phyloP scores from a whole-genome alignment of 805 yeast genomes.

The Brettanomyces custersianus region DNA sequence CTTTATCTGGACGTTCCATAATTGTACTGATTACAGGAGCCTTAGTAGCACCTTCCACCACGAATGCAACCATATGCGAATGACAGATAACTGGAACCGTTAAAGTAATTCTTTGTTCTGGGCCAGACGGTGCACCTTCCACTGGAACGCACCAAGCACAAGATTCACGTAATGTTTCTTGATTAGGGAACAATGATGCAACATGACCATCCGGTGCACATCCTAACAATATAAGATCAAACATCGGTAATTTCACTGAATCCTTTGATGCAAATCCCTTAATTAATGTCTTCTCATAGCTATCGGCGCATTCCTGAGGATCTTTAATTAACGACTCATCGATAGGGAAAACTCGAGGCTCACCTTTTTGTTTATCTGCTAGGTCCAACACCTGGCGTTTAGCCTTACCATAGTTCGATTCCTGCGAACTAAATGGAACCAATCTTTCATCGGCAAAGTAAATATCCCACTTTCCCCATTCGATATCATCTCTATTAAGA shows the following conservation, averaged over 20 bases:
- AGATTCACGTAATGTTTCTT: slow-evolving; percentile 78
- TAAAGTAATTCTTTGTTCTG: slow-evolving; percentile 75
- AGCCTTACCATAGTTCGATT: slow-evolving; percentile 86
- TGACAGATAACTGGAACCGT: slow-evolving; percentile 94
- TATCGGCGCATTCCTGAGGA: slow-evolving; percentile 91
- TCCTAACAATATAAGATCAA: slow-evolving; percentile 83
- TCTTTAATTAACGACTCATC: slow-evolving; percentile 67
- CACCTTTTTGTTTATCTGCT: slow-evolving; percentile 36
- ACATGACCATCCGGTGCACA: slow-evolving; percentile 99
- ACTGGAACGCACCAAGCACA: slow-evolving; percentile 95
- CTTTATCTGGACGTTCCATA: slow-evolving; percentile 96
- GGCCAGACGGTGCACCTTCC: slow-evolving; percentile 84
- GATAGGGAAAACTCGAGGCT: slow-evolving; percentile 76
- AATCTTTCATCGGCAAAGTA: slow-evolving; percentile 95
- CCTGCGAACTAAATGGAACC: slow-evolving; percentile 76
- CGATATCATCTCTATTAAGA: slow-evolving; percentile 55
- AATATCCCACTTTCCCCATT: slow-evolving; percentile 92
- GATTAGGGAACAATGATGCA: slow-evolving; percentile 92
- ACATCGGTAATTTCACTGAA: slow-evolving; percentile 90
- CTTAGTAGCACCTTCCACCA: slow-evolving; percentile 92
- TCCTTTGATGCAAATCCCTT: slow-evolving; percentile 93
- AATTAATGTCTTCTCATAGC: slow-evolving; percentile 78
- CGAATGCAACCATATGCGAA: slow-evolving; percentile 86
- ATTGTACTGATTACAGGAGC: slow-evolving; percentile 87
- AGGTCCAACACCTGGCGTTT: slow-evolving; percentile 73